Evolutionary conservation across 2,329 filamentous ascomycete genomes (phyloP).

Genomic region (Sclerotinia borealis): DNA sequence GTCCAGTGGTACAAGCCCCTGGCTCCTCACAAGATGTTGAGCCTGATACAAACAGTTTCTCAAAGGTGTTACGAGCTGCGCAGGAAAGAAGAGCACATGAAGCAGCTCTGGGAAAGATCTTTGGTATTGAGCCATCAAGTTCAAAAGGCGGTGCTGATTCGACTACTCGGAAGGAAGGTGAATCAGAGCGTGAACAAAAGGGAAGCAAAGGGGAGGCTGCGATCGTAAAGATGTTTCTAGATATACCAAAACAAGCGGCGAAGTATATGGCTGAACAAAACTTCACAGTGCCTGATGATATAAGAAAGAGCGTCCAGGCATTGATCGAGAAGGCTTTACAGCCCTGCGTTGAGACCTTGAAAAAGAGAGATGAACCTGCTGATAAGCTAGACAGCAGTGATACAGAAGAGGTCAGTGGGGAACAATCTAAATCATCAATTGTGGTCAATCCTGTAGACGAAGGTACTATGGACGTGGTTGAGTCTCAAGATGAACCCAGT

Average conservation of each 20-base stretch:
- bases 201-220: slow-evolving; percentile 13
- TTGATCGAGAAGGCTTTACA: neutral
- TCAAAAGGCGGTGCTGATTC: neutral
- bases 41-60: slow-evolving; percentile 39
- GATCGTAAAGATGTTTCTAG: neutral
- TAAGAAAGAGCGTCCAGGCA: neutral
- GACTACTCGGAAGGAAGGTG: neutral
- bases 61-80: slow-evolving; percentile 43
- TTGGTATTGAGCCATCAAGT: slow-evolving; percentile 40
- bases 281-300: neutral
- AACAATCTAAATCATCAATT: slow-evolving; percentile 8
- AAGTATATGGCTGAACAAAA: neutral
- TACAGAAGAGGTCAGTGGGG: slow-evolving; percentile 17
- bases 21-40: no score
- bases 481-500: slow-evolving; percentile 17
- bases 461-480: slow-evolving; percentile 3
- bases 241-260: neutral
- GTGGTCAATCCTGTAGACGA: neutral
- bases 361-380: neutral
- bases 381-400: slow-evolving; percentile 9
- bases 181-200: neutral
- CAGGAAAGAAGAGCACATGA: slow-evolving; percentile 52
- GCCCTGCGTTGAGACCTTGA: neutral
- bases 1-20: slow-evolving; percentile 34
- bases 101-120: slow-evolving; percentile 45